Conservation (phyloP, 192 early-diverging fungal genomes). For the Coemansia sp. region DNA sequence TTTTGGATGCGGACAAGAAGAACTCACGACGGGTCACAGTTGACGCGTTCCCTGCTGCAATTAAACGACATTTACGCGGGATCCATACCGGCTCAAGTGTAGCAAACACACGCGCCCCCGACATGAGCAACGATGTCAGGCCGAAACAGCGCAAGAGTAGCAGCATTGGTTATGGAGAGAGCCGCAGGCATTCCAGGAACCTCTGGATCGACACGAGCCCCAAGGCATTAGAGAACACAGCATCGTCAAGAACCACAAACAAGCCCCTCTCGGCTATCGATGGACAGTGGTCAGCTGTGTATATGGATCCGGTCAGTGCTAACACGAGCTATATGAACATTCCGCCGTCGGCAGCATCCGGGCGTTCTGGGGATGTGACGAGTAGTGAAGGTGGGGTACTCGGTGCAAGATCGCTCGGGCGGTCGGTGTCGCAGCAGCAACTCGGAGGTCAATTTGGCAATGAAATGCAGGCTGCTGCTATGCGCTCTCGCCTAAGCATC, state of each 20-base stretch:
- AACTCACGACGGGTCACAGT: constrained; percentile 45
- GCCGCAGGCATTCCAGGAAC: constrained; percentile 11
- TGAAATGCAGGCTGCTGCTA: neutral
- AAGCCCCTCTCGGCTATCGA: constrained; percentile 11
- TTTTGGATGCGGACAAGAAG: constrained; percentile 10
- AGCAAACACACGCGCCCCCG: neutral
- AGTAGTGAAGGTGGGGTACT: constrained; percentile 9
- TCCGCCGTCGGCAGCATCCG: constrained; percentile 19
- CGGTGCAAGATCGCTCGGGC: constrained; percentile 24
- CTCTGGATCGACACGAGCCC: constrained; percentile 43
- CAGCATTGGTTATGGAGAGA: constrained; percentile 22
- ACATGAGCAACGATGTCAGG: neutral
- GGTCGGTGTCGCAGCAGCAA: constrained; percentile 51
- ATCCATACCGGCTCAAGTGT: constrained; percentile 8
- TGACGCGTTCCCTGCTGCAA: constrained; percentile 51
- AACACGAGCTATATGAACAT: neutral
- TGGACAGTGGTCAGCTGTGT: constrained; percentile 21
- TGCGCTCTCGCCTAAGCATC: constrained; percentile 16
- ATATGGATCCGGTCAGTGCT: constrained; percentile 17
- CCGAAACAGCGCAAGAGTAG: constrained; percentile 4
- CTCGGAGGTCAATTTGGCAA: constrained; percentile 8
- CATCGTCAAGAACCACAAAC: neutral
- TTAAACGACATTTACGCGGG: constrained; percentile 43
- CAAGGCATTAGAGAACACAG: neutral
- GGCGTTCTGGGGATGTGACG: constrained; percentile 5